Evolutionary conservation across 1,284 basidiomycete species (phyloP).

Genomic region (Athelia sp.): DNA sequence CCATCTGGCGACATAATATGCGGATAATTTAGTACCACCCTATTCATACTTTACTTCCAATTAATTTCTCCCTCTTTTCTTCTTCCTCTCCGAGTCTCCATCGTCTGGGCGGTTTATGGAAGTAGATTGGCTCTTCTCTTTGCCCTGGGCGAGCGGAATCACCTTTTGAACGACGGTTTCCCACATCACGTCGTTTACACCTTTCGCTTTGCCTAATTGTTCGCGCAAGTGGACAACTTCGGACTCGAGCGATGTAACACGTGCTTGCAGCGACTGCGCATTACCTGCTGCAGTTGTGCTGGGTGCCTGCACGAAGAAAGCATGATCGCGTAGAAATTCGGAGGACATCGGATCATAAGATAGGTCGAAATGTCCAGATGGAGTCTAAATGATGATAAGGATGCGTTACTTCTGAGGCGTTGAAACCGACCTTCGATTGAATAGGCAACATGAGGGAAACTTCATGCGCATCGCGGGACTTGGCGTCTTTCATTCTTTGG

Average conservation of each 20-base stretch:
- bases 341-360: slow-evolving; percentile 22
- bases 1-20: too few species aligned
- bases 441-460: slow-evolving; percentile 55
- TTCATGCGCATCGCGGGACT: slow-evolving; percentile 63
- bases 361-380: slow-evolving; percentile 22
- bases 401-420: slow-evolving; percentile 1
- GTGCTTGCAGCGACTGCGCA: slow-evolving; percentile 40
- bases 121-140: slow-evolving; percentile 13
- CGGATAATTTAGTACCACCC: too few species aligned
- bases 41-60: too few species aligned
- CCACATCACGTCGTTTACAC: slow-evolving; percentile 90
- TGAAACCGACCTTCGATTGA: slow-evolving; percentile 32
- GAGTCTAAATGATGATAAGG: slow-evolving; percentile 14
- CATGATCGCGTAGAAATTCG: slow-evolving; percentile 58
- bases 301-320: slow-evolving; percentile 48
- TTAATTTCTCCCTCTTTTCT: background rate
- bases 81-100: background rate
- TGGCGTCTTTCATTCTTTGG: slow-evolving; percentile 65
- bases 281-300: slow-evolving; percentile 20
- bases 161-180: slow-evolving; percentile 66
- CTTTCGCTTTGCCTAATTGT: slow-evolving; percentile 76
- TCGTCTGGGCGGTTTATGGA: background rate
- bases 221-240: slow-evolving; percentile 63
- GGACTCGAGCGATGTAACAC: slow-evolving; percentile 63
- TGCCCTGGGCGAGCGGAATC: slow-evolving; percentile 31